Evolutionary conservation across 2,329 filamentous ascomycete genomes (phyloP).

Genomic region (Nothopassalora personata): DNA sequence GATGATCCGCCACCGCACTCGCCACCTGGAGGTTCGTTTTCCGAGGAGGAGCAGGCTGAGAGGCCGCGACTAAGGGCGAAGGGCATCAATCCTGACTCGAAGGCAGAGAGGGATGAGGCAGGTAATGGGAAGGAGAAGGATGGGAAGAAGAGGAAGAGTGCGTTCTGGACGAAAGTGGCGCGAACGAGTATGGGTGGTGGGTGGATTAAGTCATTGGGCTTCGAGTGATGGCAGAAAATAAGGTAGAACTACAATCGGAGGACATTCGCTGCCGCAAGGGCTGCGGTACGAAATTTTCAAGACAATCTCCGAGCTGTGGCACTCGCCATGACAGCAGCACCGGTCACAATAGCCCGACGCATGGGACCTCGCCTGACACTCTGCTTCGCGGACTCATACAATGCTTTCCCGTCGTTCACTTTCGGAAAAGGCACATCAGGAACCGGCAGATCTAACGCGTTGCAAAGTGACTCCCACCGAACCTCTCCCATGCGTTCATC

Average conservation of each 20-base stretch:
- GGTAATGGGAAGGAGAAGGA: conserved; percentile 6
- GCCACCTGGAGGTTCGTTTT: conserved; percentile 5
- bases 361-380: background rate
- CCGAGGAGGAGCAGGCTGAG: conserved; percentile 11
- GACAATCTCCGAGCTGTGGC: too few relatives aligned
- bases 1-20: conserved; percentile 1
- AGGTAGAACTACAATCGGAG: too few relatives aligned
- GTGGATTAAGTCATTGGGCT: conserved; percentile 4
- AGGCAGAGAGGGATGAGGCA: conserved; percentile 15
- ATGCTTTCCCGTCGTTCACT: conserved; percentile 11
- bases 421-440: conserved; percentile 23
- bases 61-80: conserved; percentile 9
- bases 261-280: too few relatives aligned
- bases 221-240: too few relatives aligned
- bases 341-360: background rate
- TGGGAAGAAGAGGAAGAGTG: conserved; percentile 3
- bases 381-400: conserved; percentile 1
- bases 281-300: too few relatives aligned
- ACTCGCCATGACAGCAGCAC: too few relatives aligned
- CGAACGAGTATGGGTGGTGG: conserved; percentile 14
- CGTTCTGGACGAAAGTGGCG: conserved; percentile 14
- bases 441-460: conserved; percentile 22
- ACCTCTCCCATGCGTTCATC: background rate
- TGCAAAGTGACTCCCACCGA: conserved; percentile 29
- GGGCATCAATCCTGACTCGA: conserved; percentile 14